Evolutionary conservation across 2,329 filamentous ascomycete species (phyloP).

Genomic region (Didymella pinodella): DNA sequence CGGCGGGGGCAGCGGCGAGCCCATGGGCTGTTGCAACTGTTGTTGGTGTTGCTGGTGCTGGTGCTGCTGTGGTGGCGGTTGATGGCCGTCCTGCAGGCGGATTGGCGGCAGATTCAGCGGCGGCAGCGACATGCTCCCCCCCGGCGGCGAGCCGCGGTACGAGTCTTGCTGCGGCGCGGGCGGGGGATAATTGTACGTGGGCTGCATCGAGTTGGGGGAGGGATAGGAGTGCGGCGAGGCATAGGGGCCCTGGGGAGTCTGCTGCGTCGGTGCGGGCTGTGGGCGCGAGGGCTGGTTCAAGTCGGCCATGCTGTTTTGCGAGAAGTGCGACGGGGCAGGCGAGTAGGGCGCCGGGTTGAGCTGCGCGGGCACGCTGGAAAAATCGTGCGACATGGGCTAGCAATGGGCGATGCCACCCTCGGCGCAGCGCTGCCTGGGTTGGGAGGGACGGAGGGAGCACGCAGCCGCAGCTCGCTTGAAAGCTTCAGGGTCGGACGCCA

Average conservation of each 20-base stretch:
- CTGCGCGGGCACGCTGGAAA: constrained; percentile 29
- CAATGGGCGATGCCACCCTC: constrained; percentile 35
- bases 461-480: constrained; percentile 33
- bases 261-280: constrained; percentile 27
- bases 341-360: constrained; percentile 40
- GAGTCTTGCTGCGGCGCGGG: constrained; percentile 50
- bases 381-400: constrained; percentile 47
- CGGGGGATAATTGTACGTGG: constrained; percentile 59
- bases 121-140: constrained; percentile 54
- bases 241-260: constrained; percentile 47
- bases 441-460: constrained; percentile 23
- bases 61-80: constrained; percentile 51
- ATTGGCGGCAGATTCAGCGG: constrained; percentile 61
- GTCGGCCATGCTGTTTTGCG: constrained; percentile 46
- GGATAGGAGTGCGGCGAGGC: constrained; percentile 60
- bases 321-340: constrained; percentile 45
- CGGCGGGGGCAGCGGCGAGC: constrained; percentile 62
- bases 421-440: constrained; percentile 34
- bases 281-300: constrained; percentile 37
- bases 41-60: constrained; percentile 55
- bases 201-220: constrained; percentile 57
- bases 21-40: constrained; percentile 55
- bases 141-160: constrained; percentile 58
- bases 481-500: constrained; percentile 27
- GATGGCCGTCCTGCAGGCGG: constrained; percentile 58